Evolutionary conservation across 2,329 filamentous ascomycete species (phyloP).

Genomic region (Xylaria polymorpha): DNA sequence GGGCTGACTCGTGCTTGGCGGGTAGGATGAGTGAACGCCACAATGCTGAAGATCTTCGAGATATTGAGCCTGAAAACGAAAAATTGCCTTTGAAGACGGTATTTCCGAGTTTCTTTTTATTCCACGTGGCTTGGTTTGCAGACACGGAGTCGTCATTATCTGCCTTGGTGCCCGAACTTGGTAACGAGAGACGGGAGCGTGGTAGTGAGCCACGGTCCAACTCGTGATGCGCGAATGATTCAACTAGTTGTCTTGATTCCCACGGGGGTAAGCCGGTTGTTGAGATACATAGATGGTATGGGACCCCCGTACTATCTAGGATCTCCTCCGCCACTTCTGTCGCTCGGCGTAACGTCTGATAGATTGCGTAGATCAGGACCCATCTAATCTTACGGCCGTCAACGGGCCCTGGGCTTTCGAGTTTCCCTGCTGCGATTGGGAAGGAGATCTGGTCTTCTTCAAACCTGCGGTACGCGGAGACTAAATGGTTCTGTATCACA

Average conservation of each 20-base stretch:
- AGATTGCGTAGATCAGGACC: conserved; percentile 78
- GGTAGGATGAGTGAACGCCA: conserved; percentile 53
- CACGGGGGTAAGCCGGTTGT: conserved; percentile 60
- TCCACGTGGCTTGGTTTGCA: conserved; percentile 49
- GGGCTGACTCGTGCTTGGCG: conserved; percentile 33
- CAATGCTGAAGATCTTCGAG: conserved; percentile 46
- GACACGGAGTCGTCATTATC: conserved; percentile 67
- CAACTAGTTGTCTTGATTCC: conserved; percentile 51
- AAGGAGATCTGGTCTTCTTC: conserved; percentile 68
- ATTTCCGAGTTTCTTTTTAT: conserved; percentile 26
- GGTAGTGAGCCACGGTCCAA: conserved; percentile 42
- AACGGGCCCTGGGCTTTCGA: conserved; percentile 66
- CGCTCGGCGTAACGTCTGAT: conserved; percentile 77
- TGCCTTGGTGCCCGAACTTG: conserved; percentile 59
- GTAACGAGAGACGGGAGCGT: conserved; percentile 26
- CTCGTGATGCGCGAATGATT: conserved; percentile 48
- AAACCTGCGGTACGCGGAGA: conserved; percentile 76
- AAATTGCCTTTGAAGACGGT: conserved; percentile 46
- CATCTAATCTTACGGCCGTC: conserved; percentile 83
- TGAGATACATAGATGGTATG: conserved; percentile 66
- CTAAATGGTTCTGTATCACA: conserved; percentile 64
- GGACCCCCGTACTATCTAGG: conserved; percentile 63
- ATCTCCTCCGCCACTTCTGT: conserved; percentile 72
- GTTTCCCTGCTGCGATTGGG: conserved; percentile 65
- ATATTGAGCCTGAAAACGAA: conserved; percentile 49